Conservation (phyloP, 805 yeast species). For the Pachysolen tannophilus region DNA sequence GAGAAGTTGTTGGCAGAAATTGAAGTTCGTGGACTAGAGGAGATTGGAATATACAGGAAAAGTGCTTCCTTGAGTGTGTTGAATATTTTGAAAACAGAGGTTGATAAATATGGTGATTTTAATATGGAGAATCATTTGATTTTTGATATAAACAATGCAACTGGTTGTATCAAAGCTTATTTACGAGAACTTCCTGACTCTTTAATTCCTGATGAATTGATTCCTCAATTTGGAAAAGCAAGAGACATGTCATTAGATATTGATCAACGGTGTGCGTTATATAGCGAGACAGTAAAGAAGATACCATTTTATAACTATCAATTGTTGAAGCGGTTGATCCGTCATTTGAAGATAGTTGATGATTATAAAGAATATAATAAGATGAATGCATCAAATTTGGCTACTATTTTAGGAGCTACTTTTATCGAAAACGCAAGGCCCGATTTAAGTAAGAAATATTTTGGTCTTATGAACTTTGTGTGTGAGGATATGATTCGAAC, state of each 20-base stretch:
- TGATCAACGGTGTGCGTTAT: slow-evolving; percentile 17
- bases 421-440: slow-evolving; percentile 48
- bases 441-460: slow-evolving; percentile 35
- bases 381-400: slow-evolving; percentile 85
- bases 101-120: slow-evolving; percentile 39
- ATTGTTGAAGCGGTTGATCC: slow-evolving; percentile 56
- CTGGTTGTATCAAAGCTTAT: slow-evolving; percentile 80
- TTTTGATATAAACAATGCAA: slow-evolving; percentile 76
- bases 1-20: slow-evolving; percentile 62
- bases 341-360: slow-evolving; percentile 65
- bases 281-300: slow-evolving; percentile 17
- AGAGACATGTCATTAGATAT: slow-evolving; percentile 11
- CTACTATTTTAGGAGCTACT: slow-evolving; percentile 76
- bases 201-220: slow-evolving; percentile 57
- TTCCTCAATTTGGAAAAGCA: slow-evolving; percentile 45
- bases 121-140: slow-evolving; percentile 32
- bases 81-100: slow-evolving; percentile 31
- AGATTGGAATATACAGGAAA: slow-evolving; percentile 81
- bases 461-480: slow-evolving; percentile 47
- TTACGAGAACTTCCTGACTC: slow-evolving; percentile 86
- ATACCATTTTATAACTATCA: slow-evolving; percentile 64
- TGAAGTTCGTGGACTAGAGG: slow-evolving; percentile 82
- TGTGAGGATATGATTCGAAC: slow-evolving; percentile 48
- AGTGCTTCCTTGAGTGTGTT: slow-evolving; percentile 45
- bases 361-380: slow-evolving; percentile 60